These are phyloP conservation scores for Eremothecium gossypii DNA, from an alignment of 1,139 yeast genomes.

Conservation along the genomic window DNA sequence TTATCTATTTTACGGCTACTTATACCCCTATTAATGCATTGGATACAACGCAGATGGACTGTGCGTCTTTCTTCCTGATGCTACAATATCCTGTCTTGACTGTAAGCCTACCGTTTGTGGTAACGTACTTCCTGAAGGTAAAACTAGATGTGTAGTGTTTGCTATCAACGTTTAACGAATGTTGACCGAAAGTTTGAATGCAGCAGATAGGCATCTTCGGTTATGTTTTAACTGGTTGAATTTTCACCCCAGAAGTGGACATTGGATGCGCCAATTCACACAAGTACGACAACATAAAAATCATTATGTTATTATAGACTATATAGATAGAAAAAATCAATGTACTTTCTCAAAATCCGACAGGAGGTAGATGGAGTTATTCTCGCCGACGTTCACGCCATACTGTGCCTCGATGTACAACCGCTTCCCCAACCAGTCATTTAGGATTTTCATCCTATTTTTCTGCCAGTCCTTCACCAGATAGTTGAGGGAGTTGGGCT, in stretches of 20 bases:
- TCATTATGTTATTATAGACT: too few relatives aligned
- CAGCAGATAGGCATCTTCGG: not conserved
- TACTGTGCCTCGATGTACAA: constrained; percentile 35
- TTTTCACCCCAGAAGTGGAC: too few relatives aligned
- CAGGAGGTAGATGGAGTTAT: constrained; percentile 39
- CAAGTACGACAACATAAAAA: too few relatives aligned
- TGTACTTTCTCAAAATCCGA: constrained; percentile 24
- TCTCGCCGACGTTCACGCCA: constrained; percentile 59
- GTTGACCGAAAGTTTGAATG: not conserved
- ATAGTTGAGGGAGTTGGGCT: constrained; percentile 49
- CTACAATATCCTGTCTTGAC: constrained; percentile 52
- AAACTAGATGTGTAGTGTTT: constrained; percentile 16
- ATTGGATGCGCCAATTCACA: too few relatives aligned
- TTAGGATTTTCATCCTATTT: constrained; percentile 60
- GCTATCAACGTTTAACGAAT: constrained; percentile 11
- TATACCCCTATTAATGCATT: constrained; percentile 53
- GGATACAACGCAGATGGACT: constrained; percentile 64
- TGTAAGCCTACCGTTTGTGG: constrained; percentile 55
- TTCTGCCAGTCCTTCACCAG: constrained; percentile 59
- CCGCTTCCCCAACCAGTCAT: constrained; percentile 42
- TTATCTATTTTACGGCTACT: constrained; percentile 67
- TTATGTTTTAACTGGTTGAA: too few relatives aligned
- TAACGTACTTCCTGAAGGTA: constrained; percentile 47
- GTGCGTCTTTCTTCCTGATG: constrained; percentile 55
- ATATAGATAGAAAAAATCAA: too few relatives aligned